Evolutionary conservation across 805 yeast genomes (phyloP), one percentile per base, ranked within the genome.

Genomic region (Candida insectorum): DNA sequence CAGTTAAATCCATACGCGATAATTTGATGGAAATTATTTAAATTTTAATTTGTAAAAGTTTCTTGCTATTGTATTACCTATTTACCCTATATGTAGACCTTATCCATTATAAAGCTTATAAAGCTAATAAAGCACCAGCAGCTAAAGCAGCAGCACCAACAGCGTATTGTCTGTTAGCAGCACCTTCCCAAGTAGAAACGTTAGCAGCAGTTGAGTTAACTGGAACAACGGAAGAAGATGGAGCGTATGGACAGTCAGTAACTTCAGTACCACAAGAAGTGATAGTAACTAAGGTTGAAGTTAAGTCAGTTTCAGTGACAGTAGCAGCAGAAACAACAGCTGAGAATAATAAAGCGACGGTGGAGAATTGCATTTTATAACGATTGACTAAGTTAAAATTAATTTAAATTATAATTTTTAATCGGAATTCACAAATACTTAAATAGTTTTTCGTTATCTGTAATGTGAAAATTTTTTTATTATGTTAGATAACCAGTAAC

Each of bases 211-310:
- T 44, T 33, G 58, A 41, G 43, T 41, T 33, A 44, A 43, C 42
- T n/a, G n/a, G n/a, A n/a, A n/a, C n/a, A 34, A 51, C 37, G 38
- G 51, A 46, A 36, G 56, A 33, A 16, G 48, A 21, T 35, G 40
- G 36, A 25, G 33, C 37, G 39, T 58, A 60, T 55, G 73, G 71
- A 54, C 72, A 67, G 62, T 61, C 48, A 36, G 71, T 65, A 45
- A 65, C 71, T 37, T 52, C 48, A 15, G 54, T 34, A 36, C 41
- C 69, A 57, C 71, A 66, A 34, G 57, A 49, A 44, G 66, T 61
- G 59, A 64, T 53, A 59, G 71, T 65, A 28, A 58, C 67, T 51
- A 63, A 56, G 44, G 67, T 60, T 43, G 66, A 53, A 33, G 52
- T 39, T 26, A 41, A 28, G 21, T 49, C 56, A 38, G 61, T 56